Conservation (phyloP, 2,329 filamentous ascomycete genomes). For the Colletotrichum tamarilloi region DNA sequence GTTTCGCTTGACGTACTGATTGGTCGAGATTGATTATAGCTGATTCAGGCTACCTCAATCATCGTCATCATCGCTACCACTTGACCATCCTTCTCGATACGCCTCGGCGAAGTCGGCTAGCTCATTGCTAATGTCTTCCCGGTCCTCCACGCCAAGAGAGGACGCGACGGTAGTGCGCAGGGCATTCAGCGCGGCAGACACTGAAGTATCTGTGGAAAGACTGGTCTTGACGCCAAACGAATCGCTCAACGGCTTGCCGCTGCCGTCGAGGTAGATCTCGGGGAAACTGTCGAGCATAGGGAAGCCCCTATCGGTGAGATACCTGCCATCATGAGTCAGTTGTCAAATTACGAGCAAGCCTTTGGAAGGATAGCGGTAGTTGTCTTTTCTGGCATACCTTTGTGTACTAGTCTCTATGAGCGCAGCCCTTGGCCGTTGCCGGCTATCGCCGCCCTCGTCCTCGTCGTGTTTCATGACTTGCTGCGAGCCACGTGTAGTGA, state of each 20-base stretch:
- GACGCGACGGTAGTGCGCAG: conserved; percentile 74
- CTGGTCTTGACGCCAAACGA: conserved; percentile 65
- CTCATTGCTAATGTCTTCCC: conserved; percentile 84
- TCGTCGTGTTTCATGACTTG: background rate
- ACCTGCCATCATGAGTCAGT: conserved; percentile 48
- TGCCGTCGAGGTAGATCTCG: conserved; percentile 69
- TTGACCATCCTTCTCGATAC: conserved; percentile 89
- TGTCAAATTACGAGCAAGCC: background rate
- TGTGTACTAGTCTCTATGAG: conserved; percentile 23
- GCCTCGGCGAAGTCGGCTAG: conserved; percentile 86
- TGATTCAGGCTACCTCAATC: conserved; percentile 42
- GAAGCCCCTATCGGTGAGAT: conserved; percentile 69
- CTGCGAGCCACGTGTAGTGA: conserved; percentile 43
- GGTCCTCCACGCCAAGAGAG: conserved; percentile 78
- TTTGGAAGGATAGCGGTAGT: too few species aligned
- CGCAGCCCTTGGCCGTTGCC: background rate
- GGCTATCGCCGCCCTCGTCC: conserved; percentile 33
- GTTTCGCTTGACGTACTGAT: background rate
- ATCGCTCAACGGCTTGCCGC: conserved; percentile 47
- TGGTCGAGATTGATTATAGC: too few species aligned
- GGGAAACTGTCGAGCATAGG: conserved; percentile 89
- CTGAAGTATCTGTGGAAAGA: conserved; percentile 79
- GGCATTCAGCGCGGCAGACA: conserved; percentile 75
- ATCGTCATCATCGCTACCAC: conserved; percentile 79
- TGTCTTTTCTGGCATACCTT: conserved; percentile 6